Evolutionary conservation across 1,284 basidiomycete genomes (phyloP).

Genomic region (Gymnopus androsaceus): DNA sequence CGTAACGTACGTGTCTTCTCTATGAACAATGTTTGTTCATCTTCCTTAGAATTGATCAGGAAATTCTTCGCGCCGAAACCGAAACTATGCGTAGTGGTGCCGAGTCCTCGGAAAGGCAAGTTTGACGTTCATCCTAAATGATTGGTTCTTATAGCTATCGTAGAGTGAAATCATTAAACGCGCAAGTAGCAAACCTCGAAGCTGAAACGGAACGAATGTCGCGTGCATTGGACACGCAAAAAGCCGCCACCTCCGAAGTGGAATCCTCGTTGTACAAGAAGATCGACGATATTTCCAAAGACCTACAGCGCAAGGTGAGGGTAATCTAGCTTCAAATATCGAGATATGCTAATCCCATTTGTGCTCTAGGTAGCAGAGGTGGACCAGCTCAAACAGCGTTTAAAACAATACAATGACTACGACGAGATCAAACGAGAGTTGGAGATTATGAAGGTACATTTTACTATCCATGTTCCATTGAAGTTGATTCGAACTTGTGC

Average conservation of each 20-base stretch:
- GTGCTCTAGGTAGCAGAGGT: conserved; percentile 56
- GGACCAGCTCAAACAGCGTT: conserved; percentile 63
- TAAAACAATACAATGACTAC: conserved; percentile 82
- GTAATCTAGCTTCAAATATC: too few relatives aligned
- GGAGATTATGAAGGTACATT: conserved; percentile 90
- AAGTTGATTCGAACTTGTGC: not conserved
- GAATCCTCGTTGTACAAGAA: conserved; percentile 55
- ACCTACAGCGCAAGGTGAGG: conserved; percentile 60
- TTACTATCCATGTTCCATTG: not conserved
- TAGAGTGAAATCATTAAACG: conserved; percentile 74
- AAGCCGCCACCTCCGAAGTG: conserved; percentile 52
- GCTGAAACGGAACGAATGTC: conserved; percentile 73
- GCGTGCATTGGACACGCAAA: conserved; percentile 70
- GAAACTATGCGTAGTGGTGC: conserved; percentile 83
- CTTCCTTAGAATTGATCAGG: conserved; percentile 47
- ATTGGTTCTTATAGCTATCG: conserved; percentile 6
- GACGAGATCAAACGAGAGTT: conserved; percentile 96
- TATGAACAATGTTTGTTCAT: not conserved
- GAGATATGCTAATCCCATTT: too few relatives aligned
- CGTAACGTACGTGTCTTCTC: conserved; percentile 67
- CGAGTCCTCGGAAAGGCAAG: conserved; percentile 74
- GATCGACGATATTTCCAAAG: conserved; percentile 62
- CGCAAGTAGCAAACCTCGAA: conserved; percentile 73
- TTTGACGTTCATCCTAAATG: conserved; percentile 1
- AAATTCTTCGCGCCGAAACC: conserved; percentile 90